phyloP scores from a whole-genome alignment of 2,329 filamentous ascomycete genomes.

The Pseudogymnoascus sp. region DNA sequence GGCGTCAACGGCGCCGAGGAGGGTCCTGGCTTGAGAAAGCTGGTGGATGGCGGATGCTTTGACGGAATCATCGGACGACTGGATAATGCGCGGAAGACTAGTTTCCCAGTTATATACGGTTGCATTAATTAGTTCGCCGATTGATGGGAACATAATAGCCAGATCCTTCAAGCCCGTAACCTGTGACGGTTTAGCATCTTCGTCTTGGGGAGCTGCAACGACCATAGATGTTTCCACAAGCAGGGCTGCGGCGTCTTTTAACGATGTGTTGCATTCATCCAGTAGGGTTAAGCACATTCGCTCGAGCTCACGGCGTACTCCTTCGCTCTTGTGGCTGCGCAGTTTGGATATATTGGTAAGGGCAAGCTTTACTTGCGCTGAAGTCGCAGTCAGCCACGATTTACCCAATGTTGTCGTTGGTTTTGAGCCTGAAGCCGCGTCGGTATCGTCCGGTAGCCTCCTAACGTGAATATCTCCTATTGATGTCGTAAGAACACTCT shows the following conservation, averaged over 20 bases:
- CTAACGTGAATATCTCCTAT: slow-evolving; percentile 50
- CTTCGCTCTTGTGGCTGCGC: slow-evolving; percentile 57
- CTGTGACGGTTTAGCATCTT: slow-evolving; percentile 28
- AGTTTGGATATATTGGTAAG: slow-evolving; percentile 70
- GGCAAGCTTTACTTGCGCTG: slow-evolving; percentile 73
- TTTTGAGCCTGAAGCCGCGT: slow-evolving; percentile 26
- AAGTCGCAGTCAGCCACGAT: slow-evolving; percentile 73
- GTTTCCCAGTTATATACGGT: slow-evolving; percentile 74
- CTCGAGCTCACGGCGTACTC: slow-evolving; percentile 61
- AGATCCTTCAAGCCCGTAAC: slow-evolving; percentile 50
- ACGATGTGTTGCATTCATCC: slow-evolving; percentile 66
- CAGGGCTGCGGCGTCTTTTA: slow-evolving; percentile 60
- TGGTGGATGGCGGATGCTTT: slow-evolving; percentile 67
- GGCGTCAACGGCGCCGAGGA: slow-evolving; percentile 55
- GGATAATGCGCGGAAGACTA: slow-evolving; percentile 73
- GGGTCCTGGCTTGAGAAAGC: slow-evolving; percentile 62
- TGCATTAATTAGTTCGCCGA: slow-evolving; percentile 57
- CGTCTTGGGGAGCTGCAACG: slow-evolving; percentile 46
- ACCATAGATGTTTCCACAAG: slow-evolving; percentile 76
- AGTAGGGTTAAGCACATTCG: slow-evolving; percentile 66
- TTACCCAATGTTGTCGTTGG: slow-evolving; percentile 16
- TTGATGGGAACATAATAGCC: slow-evolving; percentile 49
- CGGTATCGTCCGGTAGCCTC: slow-evolving; percentile 28
- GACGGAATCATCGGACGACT: slow-evolving; percentile 68
- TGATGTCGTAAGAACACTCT: slow-evolving; percentile 43